A percentile compares a stretch with the other conserved stretches of the same genome.
phyloP scores from a whole-genome alignment of 2,329 filamentous ascomycete species.

The Fusarium hostae region DNA sequence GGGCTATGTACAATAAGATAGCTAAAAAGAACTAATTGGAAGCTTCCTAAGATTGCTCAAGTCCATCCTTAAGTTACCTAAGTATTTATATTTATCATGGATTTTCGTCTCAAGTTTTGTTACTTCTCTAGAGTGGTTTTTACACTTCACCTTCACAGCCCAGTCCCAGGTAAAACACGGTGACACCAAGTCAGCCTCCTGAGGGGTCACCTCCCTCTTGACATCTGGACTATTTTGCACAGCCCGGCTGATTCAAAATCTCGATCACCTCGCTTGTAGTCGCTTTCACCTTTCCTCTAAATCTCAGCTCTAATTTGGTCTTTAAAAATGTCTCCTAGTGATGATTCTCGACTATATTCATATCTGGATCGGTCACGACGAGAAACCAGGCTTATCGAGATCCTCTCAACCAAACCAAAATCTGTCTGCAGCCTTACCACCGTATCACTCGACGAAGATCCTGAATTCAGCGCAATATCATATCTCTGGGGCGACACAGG shows the following conservation, averaged over 20 bases:
- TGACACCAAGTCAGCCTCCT: neutral
- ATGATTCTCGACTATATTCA: rapidly evolving
- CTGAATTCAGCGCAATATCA: neutral
- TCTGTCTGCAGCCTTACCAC: neutral
- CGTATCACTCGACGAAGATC: neutral
- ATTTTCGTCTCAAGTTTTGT: neutral
- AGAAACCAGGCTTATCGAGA: neutral
- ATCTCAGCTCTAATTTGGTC: rapidly evolving
- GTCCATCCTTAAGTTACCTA: neutral
- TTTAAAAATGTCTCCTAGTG: rapidly evolving
- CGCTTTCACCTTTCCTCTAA: rapidly evolving
- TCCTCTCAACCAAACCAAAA: neutral
- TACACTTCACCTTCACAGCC: neutral
- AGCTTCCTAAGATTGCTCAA: neutral
- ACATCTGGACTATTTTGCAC: neutral
- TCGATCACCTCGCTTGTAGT: rapidly evolving
- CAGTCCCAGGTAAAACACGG: neutral
- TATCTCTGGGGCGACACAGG: conserved; percentile 8
- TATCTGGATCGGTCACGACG: neutral
- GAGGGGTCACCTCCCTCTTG: neutral
- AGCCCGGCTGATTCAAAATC: neutral
- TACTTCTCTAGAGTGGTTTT: neutral
- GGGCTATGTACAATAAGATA: too few relatives aligned
- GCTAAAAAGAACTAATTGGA: too few relatives aligned
- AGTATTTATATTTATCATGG: neutral